A percentile compares a stretch with the other conserved stretches of the same genome.
Conservation (phyloP, 768 basidiomycete genomes). For the Kockovaella imperatae region DNA sequence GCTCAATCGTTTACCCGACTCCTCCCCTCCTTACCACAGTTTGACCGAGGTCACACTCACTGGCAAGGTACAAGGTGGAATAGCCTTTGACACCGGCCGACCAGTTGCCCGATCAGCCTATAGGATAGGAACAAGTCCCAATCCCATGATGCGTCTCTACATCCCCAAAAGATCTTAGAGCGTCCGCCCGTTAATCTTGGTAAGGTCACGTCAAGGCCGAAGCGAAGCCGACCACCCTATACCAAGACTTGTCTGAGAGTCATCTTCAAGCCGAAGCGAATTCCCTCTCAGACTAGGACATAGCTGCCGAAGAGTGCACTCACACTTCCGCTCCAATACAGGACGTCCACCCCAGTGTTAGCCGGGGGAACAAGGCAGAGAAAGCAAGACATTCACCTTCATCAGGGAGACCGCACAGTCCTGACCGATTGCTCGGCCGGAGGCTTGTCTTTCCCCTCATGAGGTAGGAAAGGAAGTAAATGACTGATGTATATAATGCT, state of each 20-base stretch:
- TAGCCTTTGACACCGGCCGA: background rate
- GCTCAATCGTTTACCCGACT: background rate
- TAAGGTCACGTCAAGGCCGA: too few relatives aligned
- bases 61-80: constrained; percentile 1
- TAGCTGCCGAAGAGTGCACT: too few relatives aligned
- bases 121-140: background rate
- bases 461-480: constrained; percentile 2
- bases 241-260: too few relatives aligned
- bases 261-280: too few relatives aligned
- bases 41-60: constrained; percentile 6
- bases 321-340: too few relatives aligned
- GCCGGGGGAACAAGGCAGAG: too few relatives aligned
- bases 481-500: background rate
- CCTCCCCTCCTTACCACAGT: background rate
- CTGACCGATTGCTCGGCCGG: background rate
- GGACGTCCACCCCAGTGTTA: too few relatives aligned
- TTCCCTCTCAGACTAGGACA: too few relatives aligned
- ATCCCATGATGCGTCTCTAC: background rate
- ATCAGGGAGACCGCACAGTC: background rate
- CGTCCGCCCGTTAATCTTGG: too few relatives aligned
- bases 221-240: too few relatives aligned
- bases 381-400: background rate
- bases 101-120: too few relatives aligned
- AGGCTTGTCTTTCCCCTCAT: constrained; percentile 1
- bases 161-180: too few relatives aligned